Evolutionary conservation across 352 stramenopile species (phyloP), one percentile per base, ranked within the genome.

Genomic region (Pelagophyceae sp.): DNA sequence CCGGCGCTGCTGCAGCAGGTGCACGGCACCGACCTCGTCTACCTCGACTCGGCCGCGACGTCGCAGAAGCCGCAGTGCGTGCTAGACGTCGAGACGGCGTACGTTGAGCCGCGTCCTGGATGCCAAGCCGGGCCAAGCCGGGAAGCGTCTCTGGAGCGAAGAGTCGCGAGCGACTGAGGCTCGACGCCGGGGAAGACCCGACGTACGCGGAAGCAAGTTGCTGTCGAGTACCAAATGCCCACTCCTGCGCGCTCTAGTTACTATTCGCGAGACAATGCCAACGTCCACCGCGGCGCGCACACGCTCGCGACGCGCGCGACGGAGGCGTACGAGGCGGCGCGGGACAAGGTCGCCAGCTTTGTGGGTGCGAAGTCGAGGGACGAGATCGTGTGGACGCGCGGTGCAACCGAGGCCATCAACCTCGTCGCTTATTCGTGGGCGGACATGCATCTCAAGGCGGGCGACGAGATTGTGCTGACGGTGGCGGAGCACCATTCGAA

Each of bases 401-500:
- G 90, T 32, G 89, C 89, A 23, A 93, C 90, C 0, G 87, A 93
- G 72, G 86, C 87, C 11, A 89, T 95, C 37, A 94, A 94, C 84
- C 81, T 94, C 0, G 85, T 95, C 25, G 89, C 87, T 6, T 76
- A 86, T 32, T 88, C 83, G 0, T 92, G 86, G 79, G 86, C 84
- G 38, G 61, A 82, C 58, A 32, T 64, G 0, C 82, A 83, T 61
- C 60, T 91, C 20, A 32, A 77, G 23, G 75, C 79, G 37, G 90
- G 87, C 50, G 88, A 93, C 77, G 89, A 93, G 79, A 90, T 95
- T 75, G 76, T 95, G 5, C 84, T 93, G 29, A 92, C 86, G 0
- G 86, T 90, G 76, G 83, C 88, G 65, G 90, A 95, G 82, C 90
- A 95, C 85, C 90, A 95, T 84, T 87, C 85, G 54, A 94, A 93